phyloP scores from a whole-genome alignment of 2,329 filamentous ascomycete species.

The Talaromyces sp. region DNA sequence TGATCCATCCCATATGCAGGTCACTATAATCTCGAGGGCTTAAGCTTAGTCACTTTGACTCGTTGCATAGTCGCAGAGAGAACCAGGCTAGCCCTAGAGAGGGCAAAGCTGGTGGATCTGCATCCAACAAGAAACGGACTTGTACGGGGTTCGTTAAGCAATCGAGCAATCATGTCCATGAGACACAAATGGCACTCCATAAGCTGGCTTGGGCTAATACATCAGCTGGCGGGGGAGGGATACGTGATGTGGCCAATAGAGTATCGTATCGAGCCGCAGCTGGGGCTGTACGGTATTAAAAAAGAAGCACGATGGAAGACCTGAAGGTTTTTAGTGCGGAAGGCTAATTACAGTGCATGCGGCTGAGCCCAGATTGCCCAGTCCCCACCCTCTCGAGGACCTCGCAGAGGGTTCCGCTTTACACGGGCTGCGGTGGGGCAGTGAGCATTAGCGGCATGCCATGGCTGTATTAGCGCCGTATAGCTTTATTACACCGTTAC shows the following conservation, averaged over 20 bases:
- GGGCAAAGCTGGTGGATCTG: conserved; percentile 8
- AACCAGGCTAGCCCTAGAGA: neutral
- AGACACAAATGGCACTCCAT: conserved; percentile 1
- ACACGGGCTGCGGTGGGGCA: conserved; percentile 10
- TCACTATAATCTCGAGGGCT: neutral
- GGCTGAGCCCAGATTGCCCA: conserved; percentile 15
- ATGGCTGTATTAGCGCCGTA: neutral
- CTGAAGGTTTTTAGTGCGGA: conserved; percentile 4
- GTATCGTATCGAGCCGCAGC: neutral
- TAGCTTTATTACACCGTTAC: neutral
- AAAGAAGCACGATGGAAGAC: conserved; percentile 14
- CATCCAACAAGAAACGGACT: neutral
- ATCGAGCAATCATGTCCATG: neutral
- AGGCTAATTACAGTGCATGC: conserved; percentile 11
- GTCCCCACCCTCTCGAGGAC: neutral
- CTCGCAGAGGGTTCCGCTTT: neutral
- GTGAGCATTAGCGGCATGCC: neutral
- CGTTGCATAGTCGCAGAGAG: neutral
- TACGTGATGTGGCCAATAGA: conserved; percentile 5
- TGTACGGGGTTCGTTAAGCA: neutral
- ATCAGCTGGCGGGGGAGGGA: conserved; percentile 5
- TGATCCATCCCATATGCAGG: conserved; percentile 6
- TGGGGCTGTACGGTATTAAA: conserved; percentile 13
- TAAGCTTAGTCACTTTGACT: conserved; percentile 6
- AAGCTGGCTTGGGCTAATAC: conserved; percentile 3